Conservation (phyloP, 306 rosid genomes). For the Oxytropis ochrocephala region DNA sequence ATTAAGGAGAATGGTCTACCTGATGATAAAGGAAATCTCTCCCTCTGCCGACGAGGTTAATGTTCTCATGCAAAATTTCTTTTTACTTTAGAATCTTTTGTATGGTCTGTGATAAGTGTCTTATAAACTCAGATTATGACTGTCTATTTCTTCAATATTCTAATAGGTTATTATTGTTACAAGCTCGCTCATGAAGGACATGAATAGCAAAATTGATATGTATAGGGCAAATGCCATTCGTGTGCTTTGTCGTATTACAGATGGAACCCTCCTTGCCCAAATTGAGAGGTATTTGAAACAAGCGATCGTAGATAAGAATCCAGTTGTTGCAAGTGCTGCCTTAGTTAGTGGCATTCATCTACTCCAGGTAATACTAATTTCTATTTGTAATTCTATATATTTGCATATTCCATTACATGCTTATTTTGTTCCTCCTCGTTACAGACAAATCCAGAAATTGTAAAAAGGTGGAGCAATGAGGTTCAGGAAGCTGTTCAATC, state of each 20-base stretch:
- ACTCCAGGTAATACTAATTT: slow-evolving; percentile 60
- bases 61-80: neutral
- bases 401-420: neutral
- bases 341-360: slow-evolving; percentile 93
- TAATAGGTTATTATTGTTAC: slow-evolving; percentile 92
- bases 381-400: neutral
- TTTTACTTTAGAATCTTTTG: slow-evolving; percentile 4
- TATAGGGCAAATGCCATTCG: slow-evolving; percentile 98
- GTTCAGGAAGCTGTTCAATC: slow-evolving; percentile 99
- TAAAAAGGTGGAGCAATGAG: slow-evolving; percentile 98
- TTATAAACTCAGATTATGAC: slow-evolving; percentile 32
- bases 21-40: slow-evolving; percentile 91
- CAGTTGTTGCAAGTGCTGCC: slow-evolving; percentile 98
- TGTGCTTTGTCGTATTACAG: slow-evolving; percentile 93
- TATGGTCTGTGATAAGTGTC: neutral
- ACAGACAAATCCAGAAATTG: slow-evolving; percentile 95
- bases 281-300: slow-evolving; percentile 96
- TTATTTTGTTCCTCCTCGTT: slow-evolving; percentile 5
- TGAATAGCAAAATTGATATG: slow-evolving; percentile 98
- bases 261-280: slow-evolving; percentile 95
- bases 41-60: slow-evolving; percentile 97
- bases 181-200: slow-evolving; percentile 99
- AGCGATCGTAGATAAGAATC: slow-evolving; percentile 99
- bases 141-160: slow-evolving; percentile 17
- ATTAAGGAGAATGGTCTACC: slow-evolving; percentile 96